phyloP scores from a whole-genome alignment of 805 yeast genomes.

The Phaffomyces antillensis region DNA sequence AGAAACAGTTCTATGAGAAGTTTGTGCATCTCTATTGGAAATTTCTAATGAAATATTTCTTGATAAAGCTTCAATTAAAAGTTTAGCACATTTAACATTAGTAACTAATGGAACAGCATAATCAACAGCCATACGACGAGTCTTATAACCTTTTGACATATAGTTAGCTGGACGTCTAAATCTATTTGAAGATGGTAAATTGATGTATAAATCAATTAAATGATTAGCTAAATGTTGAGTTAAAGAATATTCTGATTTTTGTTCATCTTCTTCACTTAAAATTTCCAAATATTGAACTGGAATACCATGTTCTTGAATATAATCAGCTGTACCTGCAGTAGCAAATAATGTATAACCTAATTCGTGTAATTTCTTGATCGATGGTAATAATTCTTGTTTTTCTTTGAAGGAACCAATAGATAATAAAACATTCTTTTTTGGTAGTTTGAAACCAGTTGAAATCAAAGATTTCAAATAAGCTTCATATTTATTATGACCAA shows the following conservation, averaged over 20 bases:
- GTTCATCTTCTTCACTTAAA: slow-evolving; percentile 62
- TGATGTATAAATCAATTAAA: slow-evolving; percentile 91
- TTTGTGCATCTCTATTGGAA: slow-evolving; percentile 76
- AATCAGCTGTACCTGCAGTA: slow-evolving; percentile 98
- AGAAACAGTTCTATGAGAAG: slow-evolving; percentile 75
- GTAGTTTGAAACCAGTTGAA: slow-evolving; percentile 92
- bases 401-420: slow-evolving; percentile 97
- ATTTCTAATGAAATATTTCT: slow-evolving; percentile 62
- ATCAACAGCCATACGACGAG: slow-evolving; percentile 99
- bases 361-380: slow-evolving; percentile 71
- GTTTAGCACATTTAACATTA: slow-evolving; percentile 94
- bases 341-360: slow-evolving; percentile 90
- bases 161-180: slow-evolving; percentile 98
- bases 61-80: slow-evolving; percentile 88
- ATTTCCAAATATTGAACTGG: slow-evolving; percentile 95
- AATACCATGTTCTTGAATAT: slow-evolving; percentile 87
- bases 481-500: slow-evolving; percentile 94
- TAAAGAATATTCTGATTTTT: slow-evolving; percentile 89
- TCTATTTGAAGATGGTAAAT: slow-evolving; percentile 93
- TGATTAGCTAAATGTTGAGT: slow-evolving; percentile 95
- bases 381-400: slow-evolving; percentile 87
- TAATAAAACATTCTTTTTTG: slow-evolving; percentile 87
- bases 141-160: slow-evolving; percentile 93
- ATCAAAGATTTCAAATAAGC: slow-evolving; percentile 92
- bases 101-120: slow-evolving; percentile 96